Percentiles rank a stretch among this genome's conserved stretches.
Conservation (phyloP, 768 basidiomycete genomes). For the Suillus subaureus region DNA sequence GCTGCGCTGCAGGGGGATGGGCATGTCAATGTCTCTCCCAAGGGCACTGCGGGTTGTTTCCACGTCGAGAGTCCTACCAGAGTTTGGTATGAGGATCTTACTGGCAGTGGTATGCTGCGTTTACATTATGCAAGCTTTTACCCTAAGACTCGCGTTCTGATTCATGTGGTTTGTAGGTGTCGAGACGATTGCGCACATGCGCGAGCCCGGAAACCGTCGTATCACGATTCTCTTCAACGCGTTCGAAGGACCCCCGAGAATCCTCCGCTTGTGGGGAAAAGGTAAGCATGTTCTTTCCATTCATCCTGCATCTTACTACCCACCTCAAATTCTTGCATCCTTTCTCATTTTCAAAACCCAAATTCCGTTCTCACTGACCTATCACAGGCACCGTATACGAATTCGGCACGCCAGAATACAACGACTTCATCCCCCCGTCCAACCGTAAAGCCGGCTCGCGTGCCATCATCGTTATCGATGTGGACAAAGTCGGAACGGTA, state of each 20-base stretch:
- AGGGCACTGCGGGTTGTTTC: constrained; percentile 61
- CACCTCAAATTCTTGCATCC: not conserved
- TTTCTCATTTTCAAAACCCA: not conserved
- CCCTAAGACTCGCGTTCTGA: not conserved
- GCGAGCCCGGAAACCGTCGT: constrained; percentile 57
- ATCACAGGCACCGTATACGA: constrained; percentile 57
- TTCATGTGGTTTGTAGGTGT: constrained; percentile 37
- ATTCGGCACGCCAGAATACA: constrained; percentile 63
- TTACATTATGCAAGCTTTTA: not conserved
- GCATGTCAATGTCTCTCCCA: constrained; percentile 70
- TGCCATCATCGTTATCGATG: constrained; percentile 59
- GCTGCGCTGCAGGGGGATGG: constrained; percentile 59
- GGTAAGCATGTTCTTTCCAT: constrained; percentile 36
- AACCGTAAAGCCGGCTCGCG: constrained; percentile 58
- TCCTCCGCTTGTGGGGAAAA: constrained; percentile 60
- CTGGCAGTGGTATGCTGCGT: constrained; percentile 56
- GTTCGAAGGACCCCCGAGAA: constrained; percentile 60
- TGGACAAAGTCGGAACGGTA: constrained; percentile 58
- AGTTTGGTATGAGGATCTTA: constrained; percentile 78
- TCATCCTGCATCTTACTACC: not conserved
- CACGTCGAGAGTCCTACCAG: constrained; percentile 53
- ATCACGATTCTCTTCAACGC: constrained; percentile 65
- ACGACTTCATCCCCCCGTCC: constrained; percentile 47
- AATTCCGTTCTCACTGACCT: not conserved
- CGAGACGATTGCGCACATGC: constrained; percentile 61